Evolutionary conservation across 2,329 filamentous ascomycete species (phyloP).

Genomic region (Aschersonia sp.): DNA sequence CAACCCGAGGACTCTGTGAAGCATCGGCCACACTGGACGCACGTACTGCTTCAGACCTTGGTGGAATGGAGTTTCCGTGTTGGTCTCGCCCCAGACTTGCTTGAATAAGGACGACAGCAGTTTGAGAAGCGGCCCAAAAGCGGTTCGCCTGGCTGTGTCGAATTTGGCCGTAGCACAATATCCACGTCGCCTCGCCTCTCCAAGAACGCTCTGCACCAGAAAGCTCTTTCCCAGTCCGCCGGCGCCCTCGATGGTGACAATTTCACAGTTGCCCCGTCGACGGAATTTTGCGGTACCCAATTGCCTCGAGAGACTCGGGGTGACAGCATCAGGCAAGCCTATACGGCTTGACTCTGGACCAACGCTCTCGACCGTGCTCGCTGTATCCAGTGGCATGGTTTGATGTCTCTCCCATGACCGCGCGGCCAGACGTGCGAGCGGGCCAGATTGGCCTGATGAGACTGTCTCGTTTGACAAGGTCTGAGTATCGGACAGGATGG

Average conservation of each 20-base stretch:
- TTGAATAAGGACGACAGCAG: constrained; percentile 52
- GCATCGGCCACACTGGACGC: constrained; percentile 47
- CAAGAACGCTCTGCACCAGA: constrained; percentile 46
- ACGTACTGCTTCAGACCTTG: constrained; percentile 46
- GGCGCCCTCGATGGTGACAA: constrained; percentile 45
- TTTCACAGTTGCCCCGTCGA: constrained; percentile 47
- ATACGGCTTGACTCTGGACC: constrained; percentile 26
- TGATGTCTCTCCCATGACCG: constrained; percentile 38
- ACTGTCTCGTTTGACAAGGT: constrained; percentile 29
- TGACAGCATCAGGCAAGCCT: constrained; percentile 28
- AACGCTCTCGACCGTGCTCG: constrained; percentile 29
- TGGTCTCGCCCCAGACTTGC: constrained; percentile 52
- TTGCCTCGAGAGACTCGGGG: constrained; percentile 37
- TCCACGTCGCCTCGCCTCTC: constrained; percentile 44
- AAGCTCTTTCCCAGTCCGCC: constrained; percentile 52
- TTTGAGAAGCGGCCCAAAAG: constrained; percentile 49
- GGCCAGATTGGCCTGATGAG: constrained; percentile 29
- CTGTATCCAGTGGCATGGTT: constrained; percentile 33
- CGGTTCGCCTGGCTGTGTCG: constrained; percentile 43
- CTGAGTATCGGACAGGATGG: constrained; percentile 24
- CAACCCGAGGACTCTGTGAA: constrained; percentile 45
- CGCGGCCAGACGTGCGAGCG: constrained; percentile 18
- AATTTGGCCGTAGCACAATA: constrained; percentile 55
- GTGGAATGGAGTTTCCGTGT: constrained; percentile 51
- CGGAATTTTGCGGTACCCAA: constrained; percentile 43